Base-by-base conservation (phyloP, 352 stramenopile species). In the Globisporangium viniferum region DNA sequence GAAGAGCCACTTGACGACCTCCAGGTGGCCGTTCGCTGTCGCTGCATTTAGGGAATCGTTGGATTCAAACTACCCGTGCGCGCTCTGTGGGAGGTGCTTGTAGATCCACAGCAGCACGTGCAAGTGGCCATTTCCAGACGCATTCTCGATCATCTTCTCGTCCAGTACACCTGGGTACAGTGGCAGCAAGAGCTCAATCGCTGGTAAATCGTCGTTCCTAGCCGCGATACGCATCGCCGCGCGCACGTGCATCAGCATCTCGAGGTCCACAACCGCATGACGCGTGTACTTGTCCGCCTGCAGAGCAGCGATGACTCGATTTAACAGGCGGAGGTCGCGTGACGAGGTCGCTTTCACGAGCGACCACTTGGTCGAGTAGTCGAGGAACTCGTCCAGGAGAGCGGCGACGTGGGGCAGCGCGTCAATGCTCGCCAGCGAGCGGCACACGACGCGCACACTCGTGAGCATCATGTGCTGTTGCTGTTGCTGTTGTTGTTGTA, bases 331-430 rank as follows among this genome's bases (percentile, higher is more conserved):
- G 54, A 59, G 41, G n/a, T 66, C 63, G 15, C 68, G 58, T 8
- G 67, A 55, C 0, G 53, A 29, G 3, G 54, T 71, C 6, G 74
- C 72, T 2, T 67, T 31, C 2, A 46, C 20, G 22, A 83, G 66
- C 39, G 69, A 68, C 72, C 69, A 76, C 15, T 55, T 35, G 53
- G 51, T 44, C n/a, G 77, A 78, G 3, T 44, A 49, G 54, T 79
- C 74, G 31, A 75, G 67, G 15, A 81, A 57, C 22, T 54, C 59
- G 46, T 73, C 65, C 24, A 84, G 33, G 18, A 68, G 46, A 3
- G 46, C 53, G 12, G 62, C 64, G 15, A 81, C 62, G 61, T 82
- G 75, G 41, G 74, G 68, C 39, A 80, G 66, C 24, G 75, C 73
- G 18, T 70, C 73, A 29, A 82, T 60, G 22, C 36, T 46, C 14